Evolutionary conservation across 495 filamentous ascomycete species (phyloP).

Genomic region (Xylaria flabelliformis): DNA sequence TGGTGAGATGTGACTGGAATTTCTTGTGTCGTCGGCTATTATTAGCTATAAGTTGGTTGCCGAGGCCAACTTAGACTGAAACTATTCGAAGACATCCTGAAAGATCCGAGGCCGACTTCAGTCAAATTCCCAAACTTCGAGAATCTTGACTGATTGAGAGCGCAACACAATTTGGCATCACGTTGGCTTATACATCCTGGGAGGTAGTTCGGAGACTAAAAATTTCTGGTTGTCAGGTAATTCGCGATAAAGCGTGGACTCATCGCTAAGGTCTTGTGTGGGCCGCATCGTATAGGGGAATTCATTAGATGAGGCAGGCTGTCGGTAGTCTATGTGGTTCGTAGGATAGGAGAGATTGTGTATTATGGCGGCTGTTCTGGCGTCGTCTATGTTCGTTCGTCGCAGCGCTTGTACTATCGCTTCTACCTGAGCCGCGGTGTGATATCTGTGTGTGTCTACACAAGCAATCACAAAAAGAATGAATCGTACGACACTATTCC

Average conservation of each 20-base stretch:
- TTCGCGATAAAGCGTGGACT: constrained; percentile 7
- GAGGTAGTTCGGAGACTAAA: neutral
- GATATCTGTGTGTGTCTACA: constrained; percentile 16
- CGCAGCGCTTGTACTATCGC: constrained; percentile 17
- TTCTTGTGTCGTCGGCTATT: neutral
- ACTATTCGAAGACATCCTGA: neutral
- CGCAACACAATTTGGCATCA: neutral
- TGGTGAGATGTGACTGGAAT: neutral
- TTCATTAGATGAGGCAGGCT: neutral
- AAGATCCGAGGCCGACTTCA: neutral
- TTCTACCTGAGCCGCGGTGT: constrained; percentile 1
- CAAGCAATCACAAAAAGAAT: constrained; percentile 20
- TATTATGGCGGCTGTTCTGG: neutral
- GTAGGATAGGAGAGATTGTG: neutral
- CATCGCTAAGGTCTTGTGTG: neutral
- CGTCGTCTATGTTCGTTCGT: constrained; percentile 1
- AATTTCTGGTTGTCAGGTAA: constrained; percentile 22
- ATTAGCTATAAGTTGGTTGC: neutral
- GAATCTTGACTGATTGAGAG: too few species aligned
- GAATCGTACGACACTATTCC: constrained; percentile 12
- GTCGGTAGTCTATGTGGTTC: neutral
- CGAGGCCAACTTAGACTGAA: neutral
- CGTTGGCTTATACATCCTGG: neutral
- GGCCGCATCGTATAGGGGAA: neutral
- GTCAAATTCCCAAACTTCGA: neutral